A percentile compares a stretch with the other conserved stretches of the same genome.
These are phyloP conservation scores for Tympanopsis confertula DNA, from an alignment of 2,329 filamentous ascomycete genomes.

Conservation along the genomic window DNA sequence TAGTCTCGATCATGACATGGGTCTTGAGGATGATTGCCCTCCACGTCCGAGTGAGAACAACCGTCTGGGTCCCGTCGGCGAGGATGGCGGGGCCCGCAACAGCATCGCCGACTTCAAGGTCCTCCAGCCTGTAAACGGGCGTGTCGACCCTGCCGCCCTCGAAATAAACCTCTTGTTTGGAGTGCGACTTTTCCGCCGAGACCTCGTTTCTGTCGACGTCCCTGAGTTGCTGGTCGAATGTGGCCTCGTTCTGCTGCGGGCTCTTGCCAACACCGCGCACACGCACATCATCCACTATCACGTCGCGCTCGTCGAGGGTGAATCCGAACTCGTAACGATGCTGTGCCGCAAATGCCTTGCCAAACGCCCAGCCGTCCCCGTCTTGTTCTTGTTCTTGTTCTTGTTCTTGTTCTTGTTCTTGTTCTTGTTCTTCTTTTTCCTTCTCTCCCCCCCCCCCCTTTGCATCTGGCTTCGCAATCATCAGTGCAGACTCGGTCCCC, in stretches of 20 bases:
- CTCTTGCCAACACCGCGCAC: constrained; percentile 19
- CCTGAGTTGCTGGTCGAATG: constrained; percentile 11
- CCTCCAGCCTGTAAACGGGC: constrained; percentile 6
- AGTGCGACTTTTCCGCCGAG: constrained; percentile 3
- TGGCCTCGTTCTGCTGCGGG: constrained; percentile 4
- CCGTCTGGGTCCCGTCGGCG: constrained; percentile 27
- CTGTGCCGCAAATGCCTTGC: constrained; percentile 17
- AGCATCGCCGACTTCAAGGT: background rate
- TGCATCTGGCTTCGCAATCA: constrained; percentile 18
- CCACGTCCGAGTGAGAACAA: constrained; percentile 23
- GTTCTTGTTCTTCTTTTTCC: too few species aligned
- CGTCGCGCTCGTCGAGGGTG: constrained; percentile 19
- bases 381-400: too few species aligned
- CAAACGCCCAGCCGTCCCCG: constrained; percentile 15
- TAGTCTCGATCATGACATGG: constrained; percentile 23
- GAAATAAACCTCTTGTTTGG: constrained; percentile 10
- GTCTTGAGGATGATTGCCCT: constrained; percentile 20
- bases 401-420: too few species aligned
- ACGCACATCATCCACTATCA: constrained; percentile 28
- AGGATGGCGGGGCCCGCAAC: constrained; percentile 3
- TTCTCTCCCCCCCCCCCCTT: too few species aligned
- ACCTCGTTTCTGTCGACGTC: constrained; percentile 7
- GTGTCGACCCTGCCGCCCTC: constrained; percentile 6
- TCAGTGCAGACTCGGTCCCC: constrained; percentile 28
- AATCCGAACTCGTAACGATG: constrained; percentile 30